phyloP scores from a whole-genome alignment of 2,329 filamentous ascomycete genomes.

The Cladosporium sp. region DNA sequence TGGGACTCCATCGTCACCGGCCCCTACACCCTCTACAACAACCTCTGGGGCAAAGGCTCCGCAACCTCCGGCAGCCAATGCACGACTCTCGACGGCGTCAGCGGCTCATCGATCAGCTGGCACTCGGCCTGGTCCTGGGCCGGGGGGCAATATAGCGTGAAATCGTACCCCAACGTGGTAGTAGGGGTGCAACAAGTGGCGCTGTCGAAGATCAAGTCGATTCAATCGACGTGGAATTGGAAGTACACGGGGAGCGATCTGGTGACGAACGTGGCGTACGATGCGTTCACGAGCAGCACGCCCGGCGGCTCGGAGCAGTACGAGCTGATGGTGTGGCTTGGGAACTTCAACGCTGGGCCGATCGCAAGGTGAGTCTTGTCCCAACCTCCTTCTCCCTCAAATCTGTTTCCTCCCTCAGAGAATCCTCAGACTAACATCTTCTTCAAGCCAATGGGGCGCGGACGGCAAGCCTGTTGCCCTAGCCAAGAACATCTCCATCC shows the following conservation, averaged over 20 bases:
- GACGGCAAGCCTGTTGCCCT: slow-evolving; percentile 35
- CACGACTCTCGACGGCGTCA: slow-evolving; percentile 39
- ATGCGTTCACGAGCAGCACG: slow-evolving; percentile 54
- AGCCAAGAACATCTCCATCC: slow-evolving; percentile 50
- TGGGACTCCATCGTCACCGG: slow-evolving; percentile 27
- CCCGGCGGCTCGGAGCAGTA: slow-evolving; percentile 47
- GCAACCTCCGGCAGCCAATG: slow-evolving; percentile 45
- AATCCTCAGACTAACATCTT: slow-evolving; percentile 54
- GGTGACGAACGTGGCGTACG: slow-evolving; percentile 58
- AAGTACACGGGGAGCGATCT: slow-evolving; percentile 47
- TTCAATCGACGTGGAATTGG: slow-evolving; percentile 46
- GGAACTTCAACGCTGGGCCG: slow-evolving; percentile 53
- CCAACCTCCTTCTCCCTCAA: slow-evolving; percentile 35
- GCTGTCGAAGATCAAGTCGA: slow-evolving; percentile 36
- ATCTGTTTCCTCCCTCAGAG: slow-evolving; percentile 36
- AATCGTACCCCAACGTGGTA: slow-evolving; percentile 44
- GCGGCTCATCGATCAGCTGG: slow-evolving; percentile 39
- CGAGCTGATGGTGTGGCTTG: slow-evolving; percentile 65
- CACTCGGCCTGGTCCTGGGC: slow-evolving; percentile 36
- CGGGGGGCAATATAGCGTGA: slow-evolving; percentile 33
- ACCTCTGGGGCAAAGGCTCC: slow-evolving; percentile 41
- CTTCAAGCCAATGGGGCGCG: slow-evolving; percentile 35
- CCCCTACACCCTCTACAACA: slow-evolving; percentile 35
- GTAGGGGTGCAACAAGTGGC: slow-evolving; percentile 29
- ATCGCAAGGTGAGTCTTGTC: slow-evolving; percentile 47